Conservation (phyloP, 768 basidiomycete species). For the Punctularia strigosozonata region DNA sequence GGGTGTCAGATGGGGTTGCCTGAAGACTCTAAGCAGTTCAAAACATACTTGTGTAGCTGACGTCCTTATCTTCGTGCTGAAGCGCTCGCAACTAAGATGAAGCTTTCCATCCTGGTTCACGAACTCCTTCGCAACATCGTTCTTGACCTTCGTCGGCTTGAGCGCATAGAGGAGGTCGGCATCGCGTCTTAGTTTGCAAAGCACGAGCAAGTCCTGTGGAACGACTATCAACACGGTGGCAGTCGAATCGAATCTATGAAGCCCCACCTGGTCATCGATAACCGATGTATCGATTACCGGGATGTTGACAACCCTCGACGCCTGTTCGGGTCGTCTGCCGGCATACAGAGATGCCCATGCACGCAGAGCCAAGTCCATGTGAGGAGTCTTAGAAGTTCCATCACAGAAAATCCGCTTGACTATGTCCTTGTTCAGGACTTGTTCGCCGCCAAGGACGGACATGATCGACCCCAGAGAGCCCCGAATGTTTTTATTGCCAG, state of each 20-base stretch:
- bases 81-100: slow-evolving; percentile 26
- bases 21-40: slow-evolving; percentile 7
- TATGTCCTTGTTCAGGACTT: background rate
- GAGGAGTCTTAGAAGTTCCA: slow-evolving; percentile 10
- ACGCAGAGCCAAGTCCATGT: slow-evolving; percentile 20
- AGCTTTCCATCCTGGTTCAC: slow-evolving; percentile 18
- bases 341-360: slow-evolving; percentile 35
- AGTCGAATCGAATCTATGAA: background rate
- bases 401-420: slow-evolving; percentile 1
- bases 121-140: slow-evolving; percentile 25
- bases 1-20: slow-evolving; percentile 7
- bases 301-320: background rate
- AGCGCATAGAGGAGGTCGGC: slow-evolving; percentile 32
- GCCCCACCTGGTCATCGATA: background rate
- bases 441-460: background rate
- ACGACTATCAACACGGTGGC: background rate
- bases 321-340: slow-evolving; percentile 11
- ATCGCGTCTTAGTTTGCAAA: slow-evolving; percentile 35
- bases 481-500: background rate
- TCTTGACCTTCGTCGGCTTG: slow-evolving; percentile 33
- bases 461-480: background rate
- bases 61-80: slow-evolving; percentile 29
- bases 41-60: slow-evolving; percentile 21
- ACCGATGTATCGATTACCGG: background rate
- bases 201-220: slow-evolving; percentile 27